Evolutionary conservation across 1,139 yeast genomes (phyloP), one percentile per base, ranked within the genome.

Genomic region (Scheffersomyces cryptocercus): DNA sequence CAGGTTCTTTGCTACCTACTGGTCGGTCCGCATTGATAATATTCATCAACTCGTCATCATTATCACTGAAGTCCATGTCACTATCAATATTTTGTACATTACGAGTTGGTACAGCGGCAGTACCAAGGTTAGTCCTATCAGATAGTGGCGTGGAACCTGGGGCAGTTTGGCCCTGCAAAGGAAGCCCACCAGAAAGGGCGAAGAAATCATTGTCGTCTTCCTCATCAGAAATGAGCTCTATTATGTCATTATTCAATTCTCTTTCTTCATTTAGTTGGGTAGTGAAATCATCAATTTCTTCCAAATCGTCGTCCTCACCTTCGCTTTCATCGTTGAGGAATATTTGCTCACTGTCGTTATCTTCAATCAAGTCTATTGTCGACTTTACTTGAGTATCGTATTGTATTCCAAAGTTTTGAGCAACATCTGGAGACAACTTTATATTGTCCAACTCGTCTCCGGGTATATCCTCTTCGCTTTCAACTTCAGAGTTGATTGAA

Each of bases 241-340:
- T 67, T 1, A 64, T 55, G 30, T 62, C 64, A 28, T 54, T 53
- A 29, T 55, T 62, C 6, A 70, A 48, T 47, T 74, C 79, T 35
- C 79, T 54, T 46, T 73, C 78, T 38, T 71, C 72, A 44, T 73
- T 73, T 36, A 73, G 56, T 45, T 73, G 79, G 0, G 77, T 69
- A 10, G 72, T 63, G 43, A 67, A 65, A 48, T 69, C 70, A 16
- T 55, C 64, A 29, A 56, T 58, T 38, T 61, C 67, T 29, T 60
- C 68, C 3, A 61, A 61, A 3, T 55, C 68, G 12, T 61, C 68
- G 13, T 55, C 61, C 11, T 43, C 50, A 4, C 33, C 42, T 3
- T 13, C 40, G 8, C 48, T 55, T 15, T 51, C 58, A 26, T 48
- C 48, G 9, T 42, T 33, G n/a, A 35, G 41, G 20, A 20, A 20